Percentiles rank a stretch among this genome's conserved stretches.
Conservation (phyloP, 371 early-diverging fungal genomes). For the Blakeslea trispora region DNA sequence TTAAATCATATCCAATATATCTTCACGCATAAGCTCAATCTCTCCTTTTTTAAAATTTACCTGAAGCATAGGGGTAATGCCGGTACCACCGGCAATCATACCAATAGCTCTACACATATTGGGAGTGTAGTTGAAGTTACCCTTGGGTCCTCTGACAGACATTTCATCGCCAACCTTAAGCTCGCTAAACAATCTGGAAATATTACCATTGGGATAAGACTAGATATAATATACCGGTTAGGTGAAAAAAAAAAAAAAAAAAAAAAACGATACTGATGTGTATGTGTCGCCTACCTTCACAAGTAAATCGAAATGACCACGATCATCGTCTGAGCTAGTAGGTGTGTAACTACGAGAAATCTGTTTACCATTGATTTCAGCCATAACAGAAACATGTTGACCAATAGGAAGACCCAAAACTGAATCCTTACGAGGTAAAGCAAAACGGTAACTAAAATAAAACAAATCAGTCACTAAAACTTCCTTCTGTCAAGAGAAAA, state of each 20-base stretch:
- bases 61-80: constrained; percentile 90
- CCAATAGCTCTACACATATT: constrained; percentile 80
- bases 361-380: constrained; percentile 84
- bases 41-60: constrained; percentile 18
- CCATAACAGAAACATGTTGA: constrained; percentile 91
- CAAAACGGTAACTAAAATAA: constrained; percentile 80
- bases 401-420: constrained; percentile 90
- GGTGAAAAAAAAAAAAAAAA: background rate
- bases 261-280: background rate
- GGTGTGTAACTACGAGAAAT: constrained; percentile 94
- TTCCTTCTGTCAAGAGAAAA: background rate
- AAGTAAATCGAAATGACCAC: constrained; percentile 88
- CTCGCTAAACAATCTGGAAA: constrained; percentile 73
- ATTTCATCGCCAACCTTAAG: constrained; percentile 77
- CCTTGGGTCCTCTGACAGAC: constrained; percentile 86
- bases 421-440: constrained; percentile 67
- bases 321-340: constrained; percentile 79
- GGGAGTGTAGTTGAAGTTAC: constrained; percentile 79
- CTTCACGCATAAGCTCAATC: background rate
- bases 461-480: background rate
- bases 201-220: constrained; percentile 81
- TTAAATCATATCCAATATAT: background rate
- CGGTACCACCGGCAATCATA: constrained; percentile 94
- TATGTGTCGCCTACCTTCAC: constrained; percentile 79
- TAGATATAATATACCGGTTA: constrained; percentile 60